Evolutionary conservation across 345 rosid species (phyloP).

Genomic region (Dipteronia sinensis): DNA sequence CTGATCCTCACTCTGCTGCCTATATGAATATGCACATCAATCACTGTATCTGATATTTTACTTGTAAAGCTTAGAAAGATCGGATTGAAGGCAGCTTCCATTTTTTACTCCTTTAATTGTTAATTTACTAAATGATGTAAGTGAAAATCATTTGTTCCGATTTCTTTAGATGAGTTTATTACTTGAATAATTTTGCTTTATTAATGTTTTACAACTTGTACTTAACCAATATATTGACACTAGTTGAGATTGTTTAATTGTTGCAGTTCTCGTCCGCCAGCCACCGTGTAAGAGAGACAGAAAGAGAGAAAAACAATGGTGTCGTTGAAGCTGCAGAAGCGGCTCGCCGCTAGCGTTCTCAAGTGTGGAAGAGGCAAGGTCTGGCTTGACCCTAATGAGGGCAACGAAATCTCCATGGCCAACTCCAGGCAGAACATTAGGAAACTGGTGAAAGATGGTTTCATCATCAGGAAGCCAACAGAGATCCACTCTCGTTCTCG

Average conservation of each 20-base stretch:
- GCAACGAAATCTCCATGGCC: conserved; percentile 71
- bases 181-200: not conserved
- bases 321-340: conserved; percentile 68
- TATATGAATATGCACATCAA: too few relatives aligned
- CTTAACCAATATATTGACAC: too few relatives aligned
- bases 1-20: too few relatives aligned
- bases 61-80: too few relatives aligned
- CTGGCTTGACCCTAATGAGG: conserved; percentile 76
- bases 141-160: too few relatives aligned
- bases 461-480: conserved; percentile 73
- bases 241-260: too few relatives aligned
- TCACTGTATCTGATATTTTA: too few relatives aligned
- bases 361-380: conserved; percentile 68
- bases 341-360: conserved; percentile 72
- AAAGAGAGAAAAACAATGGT: conserved; percentile 51
- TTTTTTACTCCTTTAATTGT: too few relatives aligned
- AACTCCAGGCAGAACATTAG: conserved; percentile 77
- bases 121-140: too few relatives aligned
- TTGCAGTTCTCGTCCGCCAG: conserved; percentile 24
- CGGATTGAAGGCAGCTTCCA: too few relatives aligned
- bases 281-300: not conserved
- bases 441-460: conserved; percentile 81
- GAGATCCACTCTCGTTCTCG: conserved; percentile 83
- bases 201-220: not conserved
- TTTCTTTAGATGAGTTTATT: too few relatives aligned